Percentiles rank a stretch among this genome's conserved stretches.
Conservation (phyloP, 257 asterid species). For the Forsythia suspensa region DNA sequence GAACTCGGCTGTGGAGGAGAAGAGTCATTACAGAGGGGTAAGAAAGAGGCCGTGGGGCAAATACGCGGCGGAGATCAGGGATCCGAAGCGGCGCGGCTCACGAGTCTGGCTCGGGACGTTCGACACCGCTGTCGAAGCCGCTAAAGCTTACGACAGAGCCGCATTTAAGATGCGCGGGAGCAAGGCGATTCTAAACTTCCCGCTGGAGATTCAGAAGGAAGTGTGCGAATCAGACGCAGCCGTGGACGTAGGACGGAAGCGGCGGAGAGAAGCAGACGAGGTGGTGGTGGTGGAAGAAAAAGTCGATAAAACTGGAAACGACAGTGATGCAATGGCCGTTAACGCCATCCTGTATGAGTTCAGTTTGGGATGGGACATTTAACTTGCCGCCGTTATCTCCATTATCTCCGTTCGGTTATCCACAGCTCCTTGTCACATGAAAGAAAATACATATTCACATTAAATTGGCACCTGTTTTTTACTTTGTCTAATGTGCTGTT, state of each 20-base stretch:
- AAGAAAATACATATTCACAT: too few relatives aligned
- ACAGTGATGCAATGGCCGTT: constrained; percentile 29
- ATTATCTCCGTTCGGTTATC: constrained; percentile 20
- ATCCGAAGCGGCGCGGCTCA: constrained; percentile 51
- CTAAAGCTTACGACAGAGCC: constrained; percentile 68
- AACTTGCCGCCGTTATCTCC: constrained; percentile 28
- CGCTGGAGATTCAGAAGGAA: constrained; percentile 47
- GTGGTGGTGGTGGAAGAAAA: background rate
- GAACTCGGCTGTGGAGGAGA: constrained; percentile 9
- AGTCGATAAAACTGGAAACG: constrained; percentile 22
- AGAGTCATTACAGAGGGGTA: constrained; percentile 42
- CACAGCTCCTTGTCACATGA: constrained; percentile 20
- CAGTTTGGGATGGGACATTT: constrained; percentile 18
- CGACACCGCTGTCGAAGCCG: constrained; percentile 60
- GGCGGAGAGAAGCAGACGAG: constrained; percentile 15
- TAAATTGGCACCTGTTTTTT: background rate
- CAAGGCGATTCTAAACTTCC: constrained; percentile 71
- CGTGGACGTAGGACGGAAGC: constrained; percentile 20
- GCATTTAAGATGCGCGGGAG: constrained; percentile 68
- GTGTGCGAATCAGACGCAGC: constrained; percentile 19
- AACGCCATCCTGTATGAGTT: constrained; percentile 47
- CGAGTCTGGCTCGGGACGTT: constrained; percentile 76
- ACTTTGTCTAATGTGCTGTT: background rate
- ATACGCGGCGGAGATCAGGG: constrained; percentile 72
- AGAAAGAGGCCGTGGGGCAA: constrained; percentile 65